Percentiles rank a stretch among this genome's conserved stretches.
phyloP scores from a whole-genome alignment of 1,284 basidiomycete species.

The Apiotrichum sp. region DNA sequence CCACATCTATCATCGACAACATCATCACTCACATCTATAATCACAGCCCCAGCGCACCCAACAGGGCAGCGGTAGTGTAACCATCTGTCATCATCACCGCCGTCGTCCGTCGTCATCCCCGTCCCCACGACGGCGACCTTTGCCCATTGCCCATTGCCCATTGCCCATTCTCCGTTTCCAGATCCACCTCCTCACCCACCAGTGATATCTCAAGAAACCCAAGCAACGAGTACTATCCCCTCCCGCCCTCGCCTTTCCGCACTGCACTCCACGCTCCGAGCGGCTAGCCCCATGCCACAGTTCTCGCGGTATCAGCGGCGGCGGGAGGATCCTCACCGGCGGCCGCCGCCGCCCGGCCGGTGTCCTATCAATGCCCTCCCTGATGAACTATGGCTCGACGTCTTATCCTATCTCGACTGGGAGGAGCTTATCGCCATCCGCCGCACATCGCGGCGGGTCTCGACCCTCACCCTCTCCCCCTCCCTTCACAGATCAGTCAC shows the following conservation, averaged over 20 bases:
- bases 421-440: conserved; percentile 23
- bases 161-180: no score
- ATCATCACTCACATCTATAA: no score
- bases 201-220: no score
- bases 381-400: conserved; percentile 26
- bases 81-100: no score
- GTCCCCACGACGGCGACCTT: no score
- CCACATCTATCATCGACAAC: no score
- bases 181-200: no score
- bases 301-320: neutral
- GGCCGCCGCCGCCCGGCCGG: conserved; percentile 8
- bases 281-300: neutral
- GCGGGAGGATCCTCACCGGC: neutral
- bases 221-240: no score
- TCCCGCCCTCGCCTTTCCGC: neutral
- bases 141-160: no score
- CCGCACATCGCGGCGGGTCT: conserved; percentile 10
- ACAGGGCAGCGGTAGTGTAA: no score
- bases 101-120: no score
- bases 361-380: conserved; percentile 23
- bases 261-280: neutral
- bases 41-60: no score
- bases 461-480: conserved; percentile 18
- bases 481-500: conserved; percentile 22
- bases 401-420: conserved; percentile 23